Evolutionary conservation across 169 alveolate species (phyloP).

Genomic region (Plasmodium knowlesi): DNA sequence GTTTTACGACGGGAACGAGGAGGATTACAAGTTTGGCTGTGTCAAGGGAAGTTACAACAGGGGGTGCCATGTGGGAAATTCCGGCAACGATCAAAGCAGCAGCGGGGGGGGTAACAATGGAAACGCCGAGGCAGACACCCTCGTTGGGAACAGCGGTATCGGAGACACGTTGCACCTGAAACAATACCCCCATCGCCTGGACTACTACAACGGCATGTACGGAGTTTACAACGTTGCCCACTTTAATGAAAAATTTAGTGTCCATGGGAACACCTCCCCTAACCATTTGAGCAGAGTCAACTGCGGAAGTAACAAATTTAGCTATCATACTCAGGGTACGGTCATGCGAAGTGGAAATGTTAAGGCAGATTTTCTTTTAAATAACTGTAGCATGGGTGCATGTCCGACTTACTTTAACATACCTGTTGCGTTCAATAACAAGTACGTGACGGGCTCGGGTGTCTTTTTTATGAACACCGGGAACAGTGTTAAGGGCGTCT

Average conservation of each 20-base stretch:
- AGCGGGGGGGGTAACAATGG: not conserved
- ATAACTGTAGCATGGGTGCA: not conserved
- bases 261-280: not conserved
- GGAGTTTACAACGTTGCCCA: not conserved
- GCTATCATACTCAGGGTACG: not conserved
- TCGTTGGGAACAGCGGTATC: not conserved
- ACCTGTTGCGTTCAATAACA: not conserved
- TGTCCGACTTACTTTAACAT: not conserved
- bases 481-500: not conserved
- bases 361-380: slow-evolving; percentile 2
- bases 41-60: not conserved
- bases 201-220: not conserved
- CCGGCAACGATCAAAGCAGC: not conserved
- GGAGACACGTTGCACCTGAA: not conserved
- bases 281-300: not conserved
- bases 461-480: not conserved
- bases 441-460: not conserved
- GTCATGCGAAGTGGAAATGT: not conserved
- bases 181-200: not conserved
- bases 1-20: not conserved
- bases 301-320: not conserved
- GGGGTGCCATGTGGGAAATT: not conserved
- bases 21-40: not conserved
- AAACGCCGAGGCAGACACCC: not conserved
- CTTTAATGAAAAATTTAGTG: slow-evolving; percentile 2